These are phyloP conservation scores for Nematodospora valgi DNA, from an alignment of 805 yeast species.

Conservation along the genomic window DNA sequence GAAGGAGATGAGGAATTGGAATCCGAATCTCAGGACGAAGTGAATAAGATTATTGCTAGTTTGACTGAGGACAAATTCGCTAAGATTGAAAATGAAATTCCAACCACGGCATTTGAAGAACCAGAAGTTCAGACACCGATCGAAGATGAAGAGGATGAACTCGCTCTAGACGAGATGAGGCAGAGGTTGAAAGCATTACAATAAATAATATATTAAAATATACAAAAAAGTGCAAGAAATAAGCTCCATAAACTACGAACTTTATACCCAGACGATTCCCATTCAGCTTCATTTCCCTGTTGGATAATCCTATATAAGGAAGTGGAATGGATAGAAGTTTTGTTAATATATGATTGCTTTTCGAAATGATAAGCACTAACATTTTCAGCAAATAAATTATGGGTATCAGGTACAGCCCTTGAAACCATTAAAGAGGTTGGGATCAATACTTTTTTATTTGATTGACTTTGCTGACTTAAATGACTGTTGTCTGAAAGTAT, in stretches of 20 bases:
- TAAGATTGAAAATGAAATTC: constrained; percentile 33
- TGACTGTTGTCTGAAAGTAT: not conserved
- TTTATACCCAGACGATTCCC: too few relatives aligned
- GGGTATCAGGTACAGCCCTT: constrained; percentile 2
- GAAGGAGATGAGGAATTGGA: constrained; percentile 67
- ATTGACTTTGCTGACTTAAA: not conserved
- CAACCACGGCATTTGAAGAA: constrained; percentile 22
- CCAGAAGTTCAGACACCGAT: constrained; percentile 12
- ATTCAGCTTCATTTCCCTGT: too few relatives aligned
- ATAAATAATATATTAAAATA: constrained; percentile 16
- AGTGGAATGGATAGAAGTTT: too few relatives aligned
- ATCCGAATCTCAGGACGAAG: constrained; percentile 62
- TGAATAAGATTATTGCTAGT: constrained; percentile 53
- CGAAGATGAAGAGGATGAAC: constrained; percentile 48
- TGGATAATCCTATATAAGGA: too few relatives aligned
- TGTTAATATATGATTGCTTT: too few relatives aligned
- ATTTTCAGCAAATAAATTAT: constrained; percentile 3
- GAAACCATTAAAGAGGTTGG: constrained; percentile 9
- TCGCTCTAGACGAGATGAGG: constrained; percentile 79
- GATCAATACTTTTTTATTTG: not conserved
- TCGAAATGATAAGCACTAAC: not conserved
- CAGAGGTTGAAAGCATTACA: constrained; percentile 85
- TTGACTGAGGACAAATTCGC: constrained; percentile 39
- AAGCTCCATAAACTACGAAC: too few relatives aligned
- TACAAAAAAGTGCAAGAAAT: too few relatives aligned